A percentile compares a stretch with the other conserved stretches of the same genome.
phyloP scores from a whole-genome alignment of 345 rosid species.

The Camelina neglecta region DNA sequence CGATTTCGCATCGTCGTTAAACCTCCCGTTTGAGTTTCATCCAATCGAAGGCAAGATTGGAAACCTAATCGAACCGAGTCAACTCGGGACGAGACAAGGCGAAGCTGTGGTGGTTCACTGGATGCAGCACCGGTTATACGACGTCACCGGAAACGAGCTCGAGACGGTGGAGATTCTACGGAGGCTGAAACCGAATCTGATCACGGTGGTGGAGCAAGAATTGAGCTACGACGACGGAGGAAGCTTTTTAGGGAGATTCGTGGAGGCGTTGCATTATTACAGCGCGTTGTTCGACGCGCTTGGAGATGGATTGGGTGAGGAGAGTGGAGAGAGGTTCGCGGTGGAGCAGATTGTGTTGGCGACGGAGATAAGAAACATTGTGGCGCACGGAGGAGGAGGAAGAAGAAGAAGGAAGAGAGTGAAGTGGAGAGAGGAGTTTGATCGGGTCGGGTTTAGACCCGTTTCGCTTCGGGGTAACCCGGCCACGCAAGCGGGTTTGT shows the following conservation, averaged over 20 bases:
- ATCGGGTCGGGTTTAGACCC: constrained; percentile 67
- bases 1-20: constrained; percentile 76
- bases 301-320: constrained; percentile 70
- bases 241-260: constrained; percentile 80
- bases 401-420: constrained; percentile 47
- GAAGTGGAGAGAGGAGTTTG: constrained; percentile 72
- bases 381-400: constrained; percentile 66
- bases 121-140: constrained; percentile 96
- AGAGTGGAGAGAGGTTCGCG: constrained; percentile 75
- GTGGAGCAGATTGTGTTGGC: constrained; percentile 95
- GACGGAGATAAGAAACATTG: constrained; percentile 81
- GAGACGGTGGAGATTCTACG: constrained; percentile 61
- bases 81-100: constrained; percentile 60
- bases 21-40: constrained; percentile 82
- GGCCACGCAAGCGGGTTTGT: constrained; percentile 80
- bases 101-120: constrained; percentile 92
- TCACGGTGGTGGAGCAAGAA: constrained; percentile 91
- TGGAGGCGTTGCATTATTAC: constrained; percentile 92
- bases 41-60: constrained; percentile 87
- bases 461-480: constrained; percentile 91
- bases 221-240: constrained; percentile 63
- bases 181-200: constrained; percentile 67
- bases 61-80: constrained; percentile 53
- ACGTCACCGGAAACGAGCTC: constrained; percentile 74
- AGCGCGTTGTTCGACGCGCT: constrained; percentile 97